Evolutionary conservation across 2,329 filamentous ascomycete genomes (phyloP), one percentile per base, ranked within the genome.

Genomic region (Orbilia quercus): DNA sequence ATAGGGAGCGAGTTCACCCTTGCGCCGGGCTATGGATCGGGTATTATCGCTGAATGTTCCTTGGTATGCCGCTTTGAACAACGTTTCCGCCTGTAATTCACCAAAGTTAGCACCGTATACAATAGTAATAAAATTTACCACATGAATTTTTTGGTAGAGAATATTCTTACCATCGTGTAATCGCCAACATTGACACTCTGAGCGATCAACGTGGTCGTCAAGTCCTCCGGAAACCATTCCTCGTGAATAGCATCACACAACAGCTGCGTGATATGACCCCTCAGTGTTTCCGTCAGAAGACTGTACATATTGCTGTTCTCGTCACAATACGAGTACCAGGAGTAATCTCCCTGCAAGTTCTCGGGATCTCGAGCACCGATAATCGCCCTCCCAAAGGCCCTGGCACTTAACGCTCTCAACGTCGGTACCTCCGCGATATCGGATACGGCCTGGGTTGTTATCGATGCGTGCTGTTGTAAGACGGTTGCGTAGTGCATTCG

Each of bases 201-300:
- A 1, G 69, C 54, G 25, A 73, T 73, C 34, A 73, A 45, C 4
- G 69, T 73, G 11, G 60, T 38, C 11, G 60, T 60, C 1, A 73
- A 40, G 57, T 73, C 69, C 11, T 65, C 18, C 3, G 69, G 69
- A 23, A 73, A 73, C 69, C 69, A 73, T 7, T 73, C 60, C n/a
- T 73, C 53, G 20, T 48, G 31, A 22, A 73, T 18, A 22, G 69
- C 60, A 23, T 73, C 59, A 14, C 62, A 64, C n/a, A 73, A 40
- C 5, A 73, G 34, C 28, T 73, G 69, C 16, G 40, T 60, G 18
- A 73, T 73, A 45, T 73, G 69, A 1, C 69, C 69, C 3, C 69
- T 60, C 20, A 73, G 12, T 1, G 69, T 73, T 22, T 73, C 69
- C 23, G 60, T 47, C 31, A 73, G 69, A 11, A 73, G 63, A 16